Conservation (phyloP, 2,329 filamentous ascomycete species). For the Colletotrichum spinosum region DNA sequence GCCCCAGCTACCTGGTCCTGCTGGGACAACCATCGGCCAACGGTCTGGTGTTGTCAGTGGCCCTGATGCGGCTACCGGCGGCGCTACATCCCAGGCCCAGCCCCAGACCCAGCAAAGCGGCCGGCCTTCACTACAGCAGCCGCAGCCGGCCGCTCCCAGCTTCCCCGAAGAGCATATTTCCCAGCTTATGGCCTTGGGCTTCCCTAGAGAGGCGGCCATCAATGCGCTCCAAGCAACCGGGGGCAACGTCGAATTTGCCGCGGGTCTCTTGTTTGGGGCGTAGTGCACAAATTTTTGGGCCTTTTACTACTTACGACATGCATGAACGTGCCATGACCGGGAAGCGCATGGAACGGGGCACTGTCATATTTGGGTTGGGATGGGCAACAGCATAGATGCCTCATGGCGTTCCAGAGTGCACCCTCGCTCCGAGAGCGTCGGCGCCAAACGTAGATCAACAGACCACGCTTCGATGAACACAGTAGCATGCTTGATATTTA, state of each 20-base stretch:
- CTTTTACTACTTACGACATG: not conserved
- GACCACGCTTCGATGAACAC: conserved; percentile 3
- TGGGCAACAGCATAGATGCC: conserved; percentile 20
- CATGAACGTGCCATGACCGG: conserved; percentile 13
- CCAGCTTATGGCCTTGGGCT: conserved; percentile 81
- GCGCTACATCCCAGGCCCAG: conserved; percentile 40
- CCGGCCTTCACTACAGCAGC: conserved; percentile 41
- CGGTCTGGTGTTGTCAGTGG: conserved; percentile 81
- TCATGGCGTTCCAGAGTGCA: conserved; percentile 9
- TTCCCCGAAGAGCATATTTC: conserved; percentile 76
- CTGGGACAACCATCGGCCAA: conserved; percentile 89
- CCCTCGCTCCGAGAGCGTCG: conserved; percentile 6
- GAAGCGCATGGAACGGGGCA: not conserved
- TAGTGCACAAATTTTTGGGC: conserved; percentile 37
- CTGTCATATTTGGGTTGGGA: not conserved
- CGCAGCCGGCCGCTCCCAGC: conserved; percentile 44
- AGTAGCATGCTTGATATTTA: not conserved
- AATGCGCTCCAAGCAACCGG: conserved; percentile 84
- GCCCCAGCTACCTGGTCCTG: conserved; percentile 85
- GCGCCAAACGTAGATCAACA: conserved; percentile 13
- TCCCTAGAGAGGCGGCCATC: conserved; percentile 80
- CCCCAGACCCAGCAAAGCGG: conserved; percentile 35
- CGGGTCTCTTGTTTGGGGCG: conserved; percentile 77
- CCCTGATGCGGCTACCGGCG: conserved; percentile 49
- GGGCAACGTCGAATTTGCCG: conserved; percentile 91